phyloP scores from a whole-genome alignment of 129 eudicot species.

The Escallonia rubra region DNA sequence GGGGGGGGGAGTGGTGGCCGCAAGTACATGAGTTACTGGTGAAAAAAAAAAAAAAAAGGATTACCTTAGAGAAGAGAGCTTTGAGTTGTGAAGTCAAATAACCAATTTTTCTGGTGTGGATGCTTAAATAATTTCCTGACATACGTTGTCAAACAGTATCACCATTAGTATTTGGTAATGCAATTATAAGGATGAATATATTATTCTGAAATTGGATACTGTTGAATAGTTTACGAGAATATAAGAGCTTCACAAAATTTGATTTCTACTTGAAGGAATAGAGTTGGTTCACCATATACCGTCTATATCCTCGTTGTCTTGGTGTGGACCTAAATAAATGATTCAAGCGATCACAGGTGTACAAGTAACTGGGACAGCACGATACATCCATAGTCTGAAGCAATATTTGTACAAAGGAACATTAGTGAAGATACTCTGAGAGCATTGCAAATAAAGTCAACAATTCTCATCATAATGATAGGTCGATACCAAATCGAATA shows the following conservation, averaged over 20 bases:
- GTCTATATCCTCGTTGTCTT: conserved; percentile 42
- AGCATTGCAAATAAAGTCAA: neutral
- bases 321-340: conserved; percentile 44
- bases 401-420: neutral
- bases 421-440: neutral
- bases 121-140: conserved; percentile 61
- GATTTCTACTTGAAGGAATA: conserved; percentile 27
- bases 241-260: conserved; percentile 24
- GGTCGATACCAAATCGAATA: neutral
- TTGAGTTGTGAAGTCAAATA: conserved; percentile 65
- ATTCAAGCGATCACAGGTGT: conserved; percentile 36
- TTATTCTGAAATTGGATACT: conserved; percentile 11
- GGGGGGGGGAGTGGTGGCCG: neutral
- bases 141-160: neutral
- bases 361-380: conserved; percentile 50
- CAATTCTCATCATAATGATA: neutral
- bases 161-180: neutral
- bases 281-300: conserved; percentile 17
- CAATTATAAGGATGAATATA: neutral
- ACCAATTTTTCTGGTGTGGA: conserved; percentile 57
- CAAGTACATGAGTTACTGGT: neutral
- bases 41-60: neutral
- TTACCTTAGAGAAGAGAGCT: conserved; percentile 47
- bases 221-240: conserved; percentile 31
- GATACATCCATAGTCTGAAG: conserved; percentile 70